Conservation (phyloP, 768 basidiomycete genomes). For the Termitomyces sp. region DNA sequence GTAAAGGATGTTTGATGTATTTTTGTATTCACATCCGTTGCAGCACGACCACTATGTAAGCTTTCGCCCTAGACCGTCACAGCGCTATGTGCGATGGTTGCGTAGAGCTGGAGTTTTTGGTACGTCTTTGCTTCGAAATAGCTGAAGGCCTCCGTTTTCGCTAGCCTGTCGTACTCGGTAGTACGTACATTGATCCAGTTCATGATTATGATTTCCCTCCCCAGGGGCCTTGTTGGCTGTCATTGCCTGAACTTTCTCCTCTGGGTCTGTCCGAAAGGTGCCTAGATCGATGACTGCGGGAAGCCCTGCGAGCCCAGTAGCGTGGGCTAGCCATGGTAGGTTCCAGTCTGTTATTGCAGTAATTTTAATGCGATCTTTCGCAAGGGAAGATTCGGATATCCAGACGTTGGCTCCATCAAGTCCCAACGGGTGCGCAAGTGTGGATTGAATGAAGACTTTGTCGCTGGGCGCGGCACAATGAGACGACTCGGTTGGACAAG, state of each 20-base stretch:
- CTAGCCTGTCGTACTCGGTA: neutral
- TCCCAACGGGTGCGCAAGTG: neutral
- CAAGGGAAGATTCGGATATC: neutral
- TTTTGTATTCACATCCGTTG: neutral
- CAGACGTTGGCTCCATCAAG: conserved; percentile 1
- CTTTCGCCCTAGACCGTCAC: neutral
- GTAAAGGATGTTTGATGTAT: neutral
- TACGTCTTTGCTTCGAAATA: neutral
- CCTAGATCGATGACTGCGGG: neutral
- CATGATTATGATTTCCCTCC: neutral
- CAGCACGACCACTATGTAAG: neutral
- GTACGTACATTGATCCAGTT: neutral
- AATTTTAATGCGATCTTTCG: neutral
- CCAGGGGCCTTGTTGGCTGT: neutral
- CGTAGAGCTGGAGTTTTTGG: neutral
- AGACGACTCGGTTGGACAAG: neutral
- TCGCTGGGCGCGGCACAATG: neutral
- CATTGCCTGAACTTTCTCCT: neutral
- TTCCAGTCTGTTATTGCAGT: neutral
- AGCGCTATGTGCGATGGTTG: neutral
- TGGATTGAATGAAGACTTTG: neutral
- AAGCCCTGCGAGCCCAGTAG: neutral
- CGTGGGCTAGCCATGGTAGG: neutral
- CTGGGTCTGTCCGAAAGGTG: neutral
- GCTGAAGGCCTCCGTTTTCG: neutral